These are phyloP conservation scores for Neofusicoccum parvum DNA, from an alignment of 2,329 filamentous ascomycete genomes.

Conservation along the genomic window DNA sequence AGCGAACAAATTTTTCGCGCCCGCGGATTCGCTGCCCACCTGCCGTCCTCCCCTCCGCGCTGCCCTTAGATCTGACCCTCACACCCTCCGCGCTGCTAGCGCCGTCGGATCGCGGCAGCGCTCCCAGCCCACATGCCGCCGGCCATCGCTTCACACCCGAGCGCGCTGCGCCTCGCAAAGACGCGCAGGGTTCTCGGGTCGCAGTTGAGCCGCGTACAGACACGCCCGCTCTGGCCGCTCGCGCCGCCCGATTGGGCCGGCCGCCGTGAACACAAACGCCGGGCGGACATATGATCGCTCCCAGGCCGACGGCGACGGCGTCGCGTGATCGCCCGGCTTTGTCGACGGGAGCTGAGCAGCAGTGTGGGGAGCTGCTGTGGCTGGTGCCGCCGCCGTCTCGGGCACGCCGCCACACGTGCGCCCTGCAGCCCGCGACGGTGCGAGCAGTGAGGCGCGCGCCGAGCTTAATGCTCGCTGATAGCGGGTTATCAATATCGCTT, in stretches of 20 bases:
- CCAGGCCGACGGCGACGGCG: neutral
- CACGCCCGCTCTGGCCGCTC: neutral
- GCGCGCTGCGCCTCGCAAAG: slow-evolving; percentile 3
- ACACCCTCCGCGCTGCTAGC: slow-evolving; percentile 66
- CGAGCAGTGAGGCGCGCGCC: neutral
- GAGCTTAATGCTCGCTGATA: neutral
- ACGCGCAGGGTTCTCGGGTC: slow-evolving; percentile 8
- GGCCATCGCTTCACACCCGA: slow-evolving; percentile 6
- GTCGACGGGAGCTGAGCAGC: neutral
- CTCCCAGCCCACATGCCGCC: neutral
- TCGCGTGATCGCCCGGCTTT: slow-evolving; percentile 12
- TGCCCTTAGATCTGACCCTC: slow-evolving; percentile 70
- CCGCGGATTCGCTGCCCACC: slow-evolving; percentile 15
- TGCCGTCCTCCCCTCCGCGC: slow-evolving; percentile 26
- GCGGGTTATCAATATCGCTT: neutral
- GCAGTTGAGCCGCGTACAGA: slow-evolving; percentile 14
- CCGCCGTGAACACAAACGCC: neutral
- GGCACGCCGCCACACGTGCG: slow-evolving; percentile 7
- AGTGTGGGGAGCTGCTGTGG: slow-evolving; percentile 9
- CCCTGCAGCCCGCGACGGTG: neutral
- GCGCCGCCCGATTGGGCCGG: slow-evolving; percentile 11
- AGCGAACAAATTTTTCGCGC: slow-evolving; percentile 9
- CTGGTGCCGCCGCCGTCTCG: neutral
- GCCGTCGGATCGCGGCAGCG: slow-evolving; percentile 39
- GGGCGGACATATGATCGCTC: neutral